Conservation (phyloP, 352 stramenopile genomes). For the Globisporangium rhizosaccharum region DNA sequence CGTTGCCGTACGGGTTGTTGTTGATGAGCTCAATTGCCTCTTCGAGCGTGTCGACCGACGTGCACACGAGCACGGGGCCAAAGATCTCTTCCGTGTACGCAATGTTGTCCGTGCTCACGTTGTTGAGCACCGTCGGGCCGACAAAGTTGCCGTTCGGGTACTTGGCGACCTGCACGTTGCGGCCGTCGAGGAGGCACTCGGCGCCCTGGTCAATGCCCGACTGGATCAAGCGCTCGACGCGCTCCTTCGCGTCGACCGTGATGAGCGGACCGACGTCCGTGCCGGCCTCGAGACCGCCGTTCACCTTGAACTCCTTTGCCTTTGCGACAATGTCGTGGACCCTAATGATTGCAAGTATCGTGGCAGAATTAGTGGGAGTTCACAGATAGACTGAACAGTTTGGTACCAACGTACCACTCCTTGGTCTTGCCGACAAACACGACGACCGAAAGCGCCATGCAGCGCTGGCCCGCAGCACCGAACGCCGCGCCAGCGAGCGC, state of each 20-base stretch:
- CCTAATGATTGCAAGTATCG: constrained; percentile 7
- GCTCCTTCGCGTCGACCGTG: constrained; percentile 79
- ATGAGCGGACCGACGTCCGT: constrained; percentile 89
- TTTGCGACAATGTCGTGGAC: constrained; percentile 89
- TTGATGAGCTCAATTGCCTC: constrained; percentile 96
- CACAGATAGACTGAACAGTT: too few species aligned
- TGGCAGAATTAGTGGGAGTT: too few species aligned
- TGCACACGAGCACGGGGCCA: constrained; percentile 92
- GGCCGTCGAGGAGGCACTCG: constrained; percentile 89
- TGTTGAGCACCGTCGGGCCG: constrained; percentile 90
- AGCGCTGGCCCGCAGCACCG: constrained; percentile 96
- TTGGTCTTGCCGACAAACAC: constrained; percentile 94
- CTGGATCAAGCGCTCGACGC: constrained; percentile 88
- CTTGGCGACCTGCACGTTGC: constrained; percentile 83
- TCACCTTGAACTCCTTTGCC: constrained; percentile 90
- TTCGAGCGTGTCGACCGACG: constrained; percentile 91
- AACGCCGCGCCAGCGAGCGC: constrained; percentile 91
- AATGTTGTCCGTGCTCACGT: constrained; percentile 79
- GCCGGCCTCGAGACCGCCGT: constrained; percentile 69
- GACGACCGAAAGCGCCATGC: constrained; percentile 95
- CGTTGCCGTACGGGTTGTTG: constrained; percentile 96
- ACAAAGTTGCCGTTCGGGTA: constrained; percentile 96
- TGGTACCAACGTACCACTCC: constrained; percentile 50
- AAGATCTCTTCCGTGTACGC: constrained; percentile 97
- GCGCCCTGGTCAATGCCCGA: constrained; percentile 88